These are phyloP conservation scores for Pyrus betulifolia DNA, from an alignment of 306 rosid genomes.

Conservation along the genomic window DNA sequence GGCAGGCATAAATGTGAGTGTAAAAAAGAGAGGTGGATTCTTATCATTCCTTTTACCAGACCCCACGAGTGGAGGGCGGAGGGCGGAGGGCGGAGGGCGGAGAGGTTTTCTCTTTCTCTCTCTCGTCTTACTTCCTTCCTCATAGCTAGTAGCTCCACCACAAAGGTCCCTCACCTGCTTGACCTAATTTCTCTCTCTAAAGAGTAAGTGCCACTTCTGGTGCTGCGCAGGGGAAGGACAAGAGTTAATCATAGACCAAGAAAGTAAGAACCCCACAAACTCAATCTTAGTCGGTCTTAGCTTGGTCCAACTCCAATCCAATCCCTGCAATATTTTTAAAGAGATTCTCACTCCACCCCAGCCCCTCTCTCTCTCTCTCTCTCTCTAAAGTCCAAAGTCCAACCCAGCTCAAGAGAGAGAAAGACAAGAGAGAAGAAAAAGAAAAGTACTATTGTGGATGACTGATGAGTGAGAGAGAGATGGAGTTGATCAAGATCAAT, in stretches of 20 bases:
- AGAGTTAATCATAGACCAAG: slow-evolving; percentile 35
- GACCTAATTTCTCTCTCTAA: not conserved
- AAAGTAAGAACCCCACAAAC: slow-evolving; percentile 42
- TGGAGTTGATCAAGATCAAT: slow-evolving; percentile 11
- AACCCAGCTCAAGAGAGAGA: not conserved
- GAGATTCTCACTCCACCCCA: not conserved
- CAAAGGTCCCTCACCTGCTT: slow-evolving; percentile 8
- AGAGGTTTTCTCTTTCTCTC: not conserved
- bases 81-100: not conserved
- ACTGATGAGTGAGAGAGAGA: not conserved
- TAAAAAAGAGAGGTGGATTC: slow-evolving; percentile 7
- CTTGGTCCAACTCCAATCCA: slow-evolving; percentile 11
- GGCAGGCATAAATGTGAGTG: not conserved
- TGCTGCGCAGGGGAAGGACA: slow-evolving; percentile 22
- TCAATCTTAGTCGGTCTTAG: slow-evolving; percentile 9
- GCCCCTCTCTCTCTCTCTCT: not conserved
- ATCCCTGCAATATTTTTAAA: not conserved
- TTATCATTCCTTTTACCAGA: slow-evolving; percentile 30
- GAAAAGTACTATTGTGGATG: not conserved
- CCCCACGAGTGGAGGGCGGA: slow-evolving; percentile 43
- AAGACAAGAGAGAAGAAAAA: not conserved
- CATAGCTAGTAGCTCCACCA: not conserved
- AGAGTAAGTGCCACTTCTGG: not conserved
- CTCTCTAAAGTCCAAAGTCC: slow-evolving; percentile 9
- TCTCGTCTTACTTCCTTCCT: not conserved